Evolutionary conservation across 2,329 filamentous ascomycete genomes (phyloP), one percentile per base, ranked within the genome.

Genomic region (Seiridium unicorne): DNA sequence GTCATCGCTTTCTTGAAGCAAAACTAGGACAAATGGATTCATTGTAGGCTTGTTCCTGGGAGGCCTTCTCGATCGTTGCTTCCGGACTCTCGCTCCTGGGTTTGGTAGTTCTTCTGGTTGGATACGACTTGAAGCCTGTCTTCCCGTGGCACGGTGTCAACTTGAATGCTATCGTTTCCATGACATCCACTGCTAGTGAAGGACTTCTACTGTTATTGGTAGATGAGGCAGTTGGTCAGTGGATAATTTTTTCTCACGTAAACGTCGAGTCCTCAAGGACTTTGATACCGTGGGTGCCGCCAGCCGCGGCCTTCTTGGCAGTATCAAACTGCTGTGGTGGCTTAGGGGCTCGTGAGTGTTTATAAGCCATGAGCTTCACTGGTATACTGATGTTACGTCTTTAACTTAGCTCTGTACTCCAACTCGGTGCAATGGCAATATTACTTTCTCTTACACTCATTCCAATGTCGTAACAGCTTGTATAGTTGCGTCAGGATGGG

Each of bases 401-500:
- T 11, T 31, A 2, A 34, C 9, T 8, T 4, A 59, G 49, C 4
- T n/a, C 18, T 10, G 5, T 38, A 18, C 2, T 55, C 5, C 47
- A n/a, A 18, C 7, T 55, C 3, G 57, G 57, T 6, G 40, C 57
- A 5, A 13, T 55, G 8, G 35, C 47, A 1, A 40, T 54, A 35
- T 34, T 55, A 0, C 31, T 55, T 1, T 34, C 57, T 9, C 34
- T 59, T 2, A 40, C 31, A n/a, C 8, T 59, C 10, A 51, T 54
- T n/a, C 57, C 57, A 3, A 46, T 59, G 13, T 38, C 57, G 5
- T 51, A 59, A 34, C 49, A 59, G 13, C 35, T 59, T 13, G 38
- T 59, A 3, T 38, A 55, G n/a, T 44, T 38, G n/a, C 32, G 40
- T 3, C n/a, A 59, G 11, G 38, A 59, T 4, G 18, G 5, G 18